A percentile compares a stretch with the other conserved stretches of the same genome.
phyloP scores from a whole-genome alignment of 2,329 filamentous ascomycete genomes.

The Colletotrichum trifolii region DNA sequence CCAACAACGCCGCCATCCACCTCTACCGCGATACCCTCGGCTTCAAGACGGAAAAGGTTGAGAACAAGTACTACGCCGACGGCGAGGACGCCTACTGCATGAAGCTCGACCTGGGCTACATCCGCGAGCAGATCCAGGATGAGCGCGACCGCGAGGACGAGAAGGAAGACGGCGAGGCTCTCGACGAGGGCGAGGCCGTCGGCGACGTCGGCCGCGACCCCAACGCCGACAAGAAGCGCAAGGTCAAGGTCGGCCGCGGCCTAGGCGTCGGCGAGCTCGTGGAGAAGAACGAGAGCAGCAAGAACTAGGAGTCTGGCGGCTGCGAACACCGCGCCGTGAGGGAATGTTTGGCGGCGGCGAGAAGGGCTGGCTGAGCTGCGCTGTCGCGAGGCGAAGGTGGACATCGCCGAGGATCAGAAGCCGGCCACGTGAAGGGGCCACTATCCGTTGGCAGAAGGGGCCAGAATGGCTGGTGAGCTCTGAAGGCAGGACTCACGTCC shows the following conservation, averaged over 20 bases:
- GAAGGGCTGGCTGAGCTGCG: no score
- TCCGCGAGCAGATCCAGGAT: constrained; percentile 61
- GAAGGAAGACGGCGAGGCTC: constrained; percentile 45
- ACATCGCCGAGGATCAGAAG: no score
- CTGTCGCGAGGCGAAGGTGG: no score
- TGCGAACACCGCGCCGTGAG: neutral
- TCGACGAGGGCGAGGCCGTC: constrained; percentile 77
- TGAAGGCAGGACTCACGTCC: no score
- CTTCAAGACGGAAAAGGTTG: constrained; percentile 88
- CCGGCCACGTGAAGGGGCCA: no score
- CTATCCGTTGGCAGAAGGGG: no score
- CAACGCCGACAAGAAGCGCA: constrained; percentile 72
- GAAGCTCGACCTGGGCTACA: constrained; percentile 81
- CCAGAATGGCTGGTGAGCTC: no score
- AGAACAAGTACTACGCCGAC: constrained; percentile 95
- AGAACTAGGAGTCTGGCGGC: constrained; percentile 47
- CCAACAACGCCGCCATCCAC: constrained; percentile 89
- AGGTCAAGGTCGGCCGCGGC: constrained; percentile 84
- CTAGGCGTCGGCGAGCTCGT: constrained; percentile 84
- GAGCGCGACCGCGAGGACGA: constrained; percentile 55
- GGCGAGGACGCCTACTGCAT: constrained; percentile 96
- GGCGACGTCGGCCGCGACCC: constrained; percentile 71
- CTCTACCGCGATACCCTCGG: constrained; percentile 93
- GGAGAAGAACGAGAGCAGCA: constrained; percentile 74
- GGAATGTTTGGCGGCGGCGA: neutral